Evolutionary conservation across 306 rosid species (phyloP), one percentile per base, ranked within the genome.

Genomic region (Lagenaria siceraria): DNA sequence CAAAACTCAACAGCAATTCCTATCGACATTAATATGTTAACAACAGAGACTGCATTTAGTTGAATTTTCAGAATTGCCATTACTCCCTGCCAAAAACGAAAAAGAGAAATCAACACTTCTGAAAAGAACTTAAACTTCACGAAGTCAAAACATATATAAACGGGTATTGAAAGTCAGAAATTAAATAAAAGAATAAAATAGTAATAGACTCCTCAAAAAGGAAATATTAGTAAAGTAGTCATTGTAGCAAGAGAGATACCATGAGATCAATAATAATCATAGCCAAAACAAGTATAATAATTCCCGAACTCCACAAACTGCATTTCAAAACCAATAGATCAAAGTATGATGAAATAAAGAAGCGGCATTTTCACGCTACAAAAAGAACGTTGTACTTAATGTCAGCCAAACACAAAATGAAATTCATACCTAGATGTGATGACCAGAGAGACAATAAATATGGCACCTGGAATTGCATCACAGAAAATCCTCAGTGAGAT

Each of bases 1-100:
- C 97, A 95, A 84, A 95, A 95, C 91, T 95, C 97, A 36, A 92
- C 97, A 49, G 98, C 95, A 66, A 95, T 95, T 77, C 98, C 98
- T 15, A 95, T 83, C 3, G 98, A 89, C 98, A 95, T 95, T 70
- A 95, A 74, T 77, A 95, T 89, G 87, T 95, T 94, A 68, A 95
- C 98, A 79, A 92, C 92, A 76, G 98, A 95, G 77, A 95, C 96
- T 7, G 97, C 97, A 86, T 95, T 95, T 62, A 95, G 91, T 86
- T 95, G 97, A 83, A 92, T 87, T 65, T 85, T 91, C 85, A 95
- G 85, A 84, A 92, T 83, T 13, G 98, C 97, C 98, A 94, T 94
- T 79, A 92, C 90, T 65, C 98, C 98, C 98, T 95, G 95, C 88
- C 87, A 62, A 79, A 80, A 76, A 81, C 52, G 63, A 69, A 17